These are phyloP conservation scores for Cutaneotrichosporon daszewskae DNA, from an alignment of 1,284 basidiomycete species.

Conservation along the genomic window DNA sequence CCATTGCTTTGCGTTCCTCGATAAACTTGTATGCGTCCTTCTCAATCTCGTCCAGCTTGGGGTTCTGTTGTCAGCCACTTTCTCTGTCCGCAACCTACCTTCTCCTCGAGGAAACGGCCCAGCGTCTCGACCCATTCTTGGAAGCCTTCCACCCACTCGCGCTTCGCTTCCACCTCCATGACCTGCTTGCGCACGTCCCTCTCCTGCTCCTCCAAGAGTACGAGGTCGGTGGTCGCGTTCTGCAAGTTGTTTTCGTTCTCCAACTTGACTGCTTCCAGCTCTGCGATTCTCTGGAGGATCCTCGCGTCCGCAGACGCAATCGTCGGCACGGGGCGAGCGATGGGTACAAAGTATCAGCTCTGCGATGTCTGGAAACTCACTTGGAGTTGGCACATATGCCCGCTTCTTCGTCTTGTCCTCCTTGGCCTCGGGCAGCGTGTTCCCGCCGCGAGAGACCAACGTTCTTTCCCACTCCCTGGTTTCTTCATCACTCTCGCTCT, in stretches of 20 bases:
- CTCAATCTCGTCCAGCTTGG: conserved; percentile 77
- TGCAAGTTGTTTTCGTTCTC: conserved; percentile 43
- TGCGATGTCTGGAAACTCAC: conserved; percentile 50
- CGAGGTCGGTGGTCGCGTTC: conserved; percentile 56
- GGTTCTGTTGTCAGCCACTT: conserved; percentile 56
- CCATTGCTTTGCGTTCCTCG: conserved; percentile 66
- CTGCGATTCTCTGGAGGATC: conserved; percentile 58
- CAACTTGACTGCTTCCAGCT: conserved; percentile 46
- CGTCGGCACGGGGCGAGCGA: conserved; percentile 53
- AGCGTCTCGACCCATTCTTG: conserved; percentile 80
- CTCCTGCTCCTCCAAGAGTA: conserved; percentile 67
- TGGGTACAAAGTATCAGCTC: conserved; percentile 53
- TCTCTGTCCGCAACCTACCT: conserved; percentile 53
- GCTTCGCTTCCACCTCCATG: conserved; percentile 68
- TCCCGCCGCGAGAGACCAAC: conserved; percentile 9
- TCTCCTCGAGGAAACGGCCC: conserved; percentile 83
- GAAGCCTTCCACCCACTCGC: conserved; percentile 81
- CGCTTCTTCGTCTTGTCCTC: conserved; percentile 21
- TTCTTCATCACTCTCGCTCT: conserved; percentile 70
- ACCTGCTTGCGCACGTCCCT: conserved; percentile 74
- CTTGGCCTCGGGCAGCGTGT: not conserved
- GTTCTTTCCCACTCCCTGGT: conserved; percentile 76
- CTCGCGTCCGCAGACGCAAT: conserved; percentile 65
- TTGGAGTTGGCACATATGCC: conserved; percentile 67
- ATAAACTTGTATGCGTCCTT: conserved; percentile 68